Percentiles rank a stretch among this genome's conserved stretches.
Conservation (phyloP, 1,139 yeast species). For the Scheffersomyces cryptocercus region DNA sequence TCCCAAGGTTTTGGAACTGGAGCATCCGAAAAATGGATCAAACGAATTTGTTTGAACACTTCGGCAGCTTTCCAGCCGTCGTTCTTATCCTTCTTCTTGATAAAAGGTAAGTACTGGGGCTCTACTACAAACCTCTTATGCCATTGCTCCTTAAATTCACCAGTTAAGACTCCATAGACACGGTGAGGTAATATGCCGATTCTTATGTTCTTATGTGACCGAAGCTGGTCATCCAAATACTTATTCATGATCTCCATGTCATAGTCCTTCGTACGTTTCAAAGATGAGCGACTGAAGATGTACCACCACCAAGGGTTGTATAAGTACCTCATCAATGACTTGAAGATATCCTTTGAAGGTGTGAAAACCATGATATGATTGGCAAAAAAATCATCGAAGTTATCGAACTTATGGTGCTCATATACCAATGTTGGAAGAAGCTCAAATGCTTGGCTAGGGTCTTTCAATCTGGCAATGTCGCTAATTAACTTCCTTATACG, state of each 20-base stretch:
- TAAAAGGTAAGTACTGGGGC: conserved; percentile 36
- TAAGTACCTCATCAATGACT: conserved; percentile 29
- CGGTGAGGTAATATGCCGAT: conserved; percentile 46
- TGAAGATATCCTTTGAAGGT: conserved; percentile 33
- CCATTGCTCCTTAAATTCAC: conserved; percentile 42
- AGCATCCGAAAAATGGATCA: conserved; percentile 45
- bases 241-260: conserved; percentile 55
- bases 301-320: conserved; percentile 36
- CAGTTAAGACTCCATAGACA: conserved; percentile 49
- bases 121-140: conserved; percentile 28
- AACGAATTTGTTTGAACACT: conserved; percentile 20
- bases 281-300: conserved; percentile 18
- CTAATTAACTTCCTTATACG: conserved; percentile 7
- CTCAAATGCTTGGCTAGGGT: conserved; percentile 5
- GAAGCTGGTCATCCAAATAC: conserved; percentile 19
- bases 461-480: conserved; percentile 1
- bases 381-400: conserved; percentile 34
- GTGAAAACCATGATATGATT: conserved; percentile 48
- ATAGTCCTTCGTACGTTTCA: conserved; percentile 31
- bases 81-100: conserved; percentile 17
- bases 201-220: conserved; percentile 16
- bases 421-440: conserved; percentile 21
- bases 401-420: conserved; percentile 32
- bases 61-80: conserved; percentile 29
- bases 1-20: conserved; percentile 54